A percentile compares a stretch with the other conserved stretches of the same genome.
These are phyloP conservation scores for Fusarium sp. DNA, from an alignment of 2,329 filamentous ascomycete genomes.

Conservation along the genomic window DNA sequence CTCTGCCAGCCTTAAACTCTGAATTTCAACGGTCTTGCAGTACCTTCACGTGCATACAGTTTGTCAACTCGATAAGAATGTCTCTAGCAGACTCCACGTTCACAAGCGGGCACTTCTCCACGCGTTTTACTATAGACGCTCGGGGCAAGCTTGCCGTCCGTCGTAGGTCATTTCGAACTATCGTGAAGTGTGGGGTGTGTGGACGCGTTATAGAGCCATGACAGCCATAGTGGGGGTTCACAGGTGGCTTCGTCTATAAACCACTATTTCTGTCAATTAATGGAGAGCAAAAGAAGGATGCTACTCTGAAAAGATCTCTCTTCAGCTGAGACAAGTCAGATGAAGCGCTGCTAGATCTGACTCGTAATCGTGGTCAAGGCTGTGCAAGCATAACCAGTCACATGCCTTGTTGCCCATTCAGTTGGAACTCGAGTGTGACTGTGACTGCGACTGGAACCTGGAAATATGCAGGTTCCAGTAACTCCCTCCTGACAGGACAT, in stretches of 20 bases:
- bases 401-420: constrained; percentile 32
- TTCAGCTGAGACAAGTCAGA: constrained; percentile 18
- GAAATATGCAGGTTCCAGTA: constrained; percentile 25
- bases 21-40: constrained; percentile 10
- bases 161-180: constrained; percentile 11
- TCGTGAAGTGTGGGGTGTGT: constrained; percentile 38
- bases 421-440: constrained; percentile 22
- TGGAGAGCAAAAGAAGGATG: neutral
- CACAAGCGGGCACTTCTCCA: constrained; percentile 29
- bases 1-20: constrained; percentile 15
- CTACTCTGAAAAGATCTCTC: constrained; percentile 3
- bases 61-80: constrained; percentile 27
- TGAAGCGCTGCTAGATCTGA: constrained; percentile 22
- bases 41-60: constrained; percentile 6
- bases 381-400: constrained; percentile 25
- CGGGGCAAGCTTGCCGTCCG: constrained; percentile 30
- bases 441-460: neutral
- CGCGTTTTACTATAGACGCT: constrained; percentile 24
- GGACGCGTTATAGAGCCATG: constrained; percentile 17
- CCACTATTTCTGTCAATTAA: neutral
- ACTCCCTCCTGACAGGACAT: constrained; percentile 24
- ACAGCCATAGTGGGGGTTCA: constrained; percentile 15
- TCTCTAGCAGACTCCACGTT: constrained; percentile 30
- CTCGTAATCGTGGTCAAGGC: constrained; percentile 17
- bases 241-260: neutral